Evolutionary conservation across 78 protist species (phyloP).

Genomic region (Guillardia theta): DNA sequence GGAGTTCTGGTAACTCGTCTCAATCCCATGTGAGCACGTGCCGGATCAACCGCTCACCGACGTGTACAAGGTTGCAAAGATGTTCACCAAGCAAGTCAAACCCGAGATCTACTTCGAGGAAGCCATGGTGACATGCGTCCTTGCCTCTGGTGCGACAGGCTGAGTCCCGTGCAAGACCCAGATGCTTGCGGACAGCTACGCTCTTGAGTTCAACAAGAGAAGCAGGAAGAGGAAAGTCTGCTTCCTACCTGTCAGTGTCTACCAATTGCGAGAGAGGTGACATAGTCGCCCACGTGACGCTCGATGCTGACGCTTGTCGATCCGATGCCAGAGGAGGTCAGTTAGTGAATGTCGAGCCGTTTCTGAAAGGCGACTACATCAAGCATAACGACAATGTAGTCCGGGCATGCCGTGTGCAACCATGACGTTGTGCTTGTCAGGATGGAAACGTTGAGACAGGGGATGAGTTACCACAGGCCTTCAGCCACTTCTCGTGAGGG

Average conservation of each 20-base stretch:
- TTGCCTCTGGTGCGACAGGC: not conserved
- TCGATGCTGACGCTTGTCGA: too few species aligned
- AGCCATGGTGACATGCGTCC: not conserved
- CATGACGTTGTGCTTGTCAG: too few species aligned
- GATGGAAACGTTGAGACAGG: not conserved
- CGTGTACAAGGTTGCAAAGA: not conserved
- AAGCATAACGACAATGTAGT: not conserved
- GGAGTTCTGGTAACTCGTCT: too few species aligned
- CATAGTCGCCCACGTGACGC: too few species aligned
- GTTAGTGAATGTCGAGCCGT: not conserved
- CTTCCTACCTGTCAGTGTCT: not conserved
- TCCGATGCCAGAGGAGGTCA: too few species aligned
- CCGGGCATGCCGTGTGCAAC: too few species aligned
- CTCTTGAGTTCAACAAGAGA: not conserved
- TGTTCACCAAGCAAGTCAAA: not conserved
- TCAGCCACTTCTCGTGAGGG: constrained; percentile 51
- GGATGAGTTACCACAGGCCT: not conserved
- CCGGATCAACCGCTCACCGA: not conserved
- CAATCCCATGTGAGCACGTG: not conserved
- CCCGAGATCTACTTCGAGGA: not conserved
- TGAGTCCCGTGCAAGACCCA: too few species aligned
- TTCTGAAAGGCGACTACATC: not conserved
- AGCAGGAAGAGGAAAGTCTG: not conserved
- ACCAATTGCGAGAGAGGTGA: not conserved
- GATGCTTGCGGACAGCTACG: not conserved